These are phyloP conservation scores for Zea luxurians DNA, from an alignment of 176 grass and related monocot genomes.

Conservation along the genomic window DNA sequence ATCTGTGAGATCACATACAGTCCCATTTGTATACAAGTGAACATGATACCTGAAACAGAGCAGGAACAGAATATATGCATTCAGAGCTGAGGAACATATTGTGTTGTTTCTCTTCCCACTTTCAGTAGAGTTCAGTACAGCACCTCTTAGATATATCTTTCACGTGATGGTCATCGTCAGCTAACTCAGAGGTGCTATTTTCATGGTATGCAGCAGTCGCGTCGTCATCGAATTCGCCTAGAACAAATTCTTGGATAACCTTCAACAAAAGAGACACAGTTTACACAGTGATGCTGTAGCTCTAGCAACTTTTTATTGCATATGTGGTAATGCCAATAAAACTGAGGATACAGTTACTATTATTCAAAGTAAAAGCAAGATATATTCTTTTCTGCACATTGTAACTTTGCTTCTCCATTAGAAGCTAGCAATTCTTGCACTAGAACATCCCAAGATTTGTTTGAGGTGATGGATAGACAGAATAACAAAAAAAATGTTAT, in stretches of 20 bases:
- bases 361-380: neutral
- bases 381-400: slow-evolving; percentile 5
- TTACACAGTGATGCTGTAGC: neutral
- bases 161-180: slow-evolving; percentile 43
- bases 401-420: slow-evolving; percentile 6
- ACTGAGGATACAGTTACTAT: neutral
- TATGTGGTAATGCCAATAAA: neutral
- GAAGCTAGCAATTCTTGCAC: slow-evolving; percentile 22
- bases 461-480: neutral
- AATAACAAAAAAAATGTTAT: slow-evolving; percentile 16
- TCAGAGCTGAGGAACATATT: neutral
- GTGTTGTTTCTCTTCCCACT: neutral
- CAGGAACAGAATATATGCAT: slow-evolving; percentile 7
- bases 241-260: slow-evolving; percentile 92
- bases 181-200: slow-evolving; percentile 54
- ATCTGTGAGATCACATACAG: slow-evolving; percentile 83
- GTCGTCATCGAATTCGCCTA: slow-evolving; percentile 73
- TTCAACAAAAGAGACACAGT: slow-evolving; percentile 30
- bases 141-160: slow-evolving; percentile 87
- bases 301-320: slow-evolving; percentile 7
- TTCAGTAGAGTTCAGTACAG: neutral
- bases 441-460: neutral
- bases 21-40: slow-evolving; percentile 85
- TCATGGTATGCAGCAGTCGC: slow-evolving; percentile 67
- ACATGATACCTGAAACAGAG: slow-evolving; percentile 80